Evolutionary conservation across 2,329 filamentous ascomycete genomes (phyloP).

Genomic region (Botrytis medusae): DNA sequence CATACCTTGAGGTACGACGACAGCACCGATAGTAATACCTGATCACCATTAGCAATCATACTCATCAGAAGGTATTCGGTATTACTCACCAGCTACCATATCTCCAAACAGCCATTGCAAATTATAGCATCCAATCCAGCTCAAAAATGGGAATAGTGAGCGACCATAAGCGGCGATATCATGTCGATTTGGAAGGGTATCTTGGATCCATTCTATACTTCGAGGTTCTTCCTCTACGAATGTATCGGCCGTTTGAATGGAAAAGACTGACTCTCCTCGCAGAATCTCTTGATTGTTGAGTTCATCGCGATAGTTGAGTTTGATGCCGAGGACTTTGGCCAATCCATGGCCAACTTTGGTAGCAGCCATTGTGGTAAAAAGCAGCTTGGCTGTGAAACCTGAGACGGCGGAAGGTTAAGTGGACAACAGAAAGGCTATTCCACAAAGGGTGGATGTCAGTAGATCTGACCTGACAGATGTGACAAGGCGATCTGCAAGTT

Average conservation of each 20-base stretch:
- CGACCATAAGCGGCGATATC: conserved; percentile 61
- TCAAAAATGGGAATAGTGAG: conserved; percentile 80
- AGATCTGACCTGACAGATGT: background rate
- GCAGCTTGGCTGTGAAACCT: conserved; percentile 10
- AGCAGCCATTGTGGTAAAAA: conserved; percentile 29
- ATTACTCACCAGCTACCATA: conserved; percentile 72
- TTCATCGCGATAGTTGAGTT: conserved; percentile 67
- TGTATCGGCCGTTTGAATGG: conserved; percentile 67
- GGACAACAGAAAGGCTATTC: background rate
- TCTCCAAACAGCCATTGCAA: conserved; percentile 85
- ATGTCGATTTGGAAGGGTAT: conserved; percentile 58
- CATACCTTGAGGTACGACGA: conserved; percentile 96
- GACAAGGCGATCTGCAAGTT: conserved; percentile 21
- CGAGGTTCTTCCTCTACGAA: conserved; percentile 84
- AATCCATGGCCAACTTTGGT: conserved; percentile 67
- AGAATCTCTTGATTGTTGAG: conserved; percentile 56
- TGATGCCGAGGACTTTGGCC: conserved; percentile 81
- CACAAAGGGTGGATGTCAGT: background rate
- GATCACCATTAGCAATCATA: background rate
- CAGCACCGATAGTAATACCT: conserved; percentile 69
- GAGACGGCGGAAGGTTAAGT: conserved; percentile 10
- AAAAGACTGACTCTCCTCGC: conserved; percentile 78
- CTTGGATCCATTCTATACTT: conserved; percentile 67
- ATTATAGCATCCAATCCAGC: conserved; percentile 92
- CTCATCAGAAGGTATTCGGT: background rate